Percentiles rank a stretch among this genome's conserved stretches.
phyloP scores from a whole-genome alignment of 495 filamentous ascomycete genomes.

The Chaetomidium leptoderma region DNA sequence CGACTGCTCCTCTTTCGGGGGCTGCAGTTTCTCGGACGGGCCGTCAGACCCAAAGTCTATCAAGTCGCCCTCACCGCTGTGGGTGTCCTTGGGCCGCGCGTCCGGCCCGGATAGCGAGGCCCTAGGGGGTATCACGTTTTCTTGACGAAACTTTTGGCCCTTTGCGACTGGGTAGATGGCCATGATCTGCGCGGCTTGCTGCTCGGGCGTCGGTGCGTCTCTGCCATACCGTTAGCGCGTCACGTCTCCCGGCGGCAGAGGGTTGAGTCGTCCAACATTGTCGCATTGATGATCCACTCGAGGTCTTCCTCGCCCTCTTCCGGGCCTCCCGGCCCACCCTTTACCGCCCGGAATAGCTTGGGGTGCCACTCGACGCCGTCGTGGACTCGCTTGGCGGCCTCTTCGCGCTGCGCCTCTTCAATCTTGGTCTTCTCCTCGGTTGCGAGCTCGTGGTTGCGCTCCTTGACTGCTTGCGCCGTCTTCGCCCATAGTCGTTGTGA shows the following conservation, averaged over 20 bases:
- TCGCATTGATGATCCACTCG: conserved; percentile 91
- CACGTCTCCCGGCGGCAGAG: not conserved
- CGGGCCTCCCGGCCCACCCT: conserved; percentile 63
- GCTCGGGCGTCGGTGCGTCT: conserved; percentile 64
- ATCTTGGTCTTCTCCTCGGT: conserved; percentile 95
- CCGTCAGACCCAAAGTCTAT: conserved; percentile 47
- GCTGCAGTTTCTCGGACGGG: not conserved
- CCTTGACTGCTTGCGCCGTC: conserved; percentile 73
- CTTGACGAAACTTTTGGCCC: conserved; percentile 55
- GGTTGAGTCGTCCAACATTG: conserved; percentile 58
- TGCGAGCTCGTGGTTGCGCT: conserved; percentile 79
- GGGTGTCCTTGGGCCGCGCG: conserved; percentile 9
- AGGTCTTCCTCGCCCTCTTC: conserved; percentile 83
- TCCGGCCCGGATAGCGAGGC: conserved; percentile 17
- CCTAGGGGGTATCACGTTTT: conserved; percentile 39
- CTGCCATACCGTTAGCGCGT: conserved; percentile 31
- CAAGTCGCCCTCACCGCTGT: conserved; percentile 30
- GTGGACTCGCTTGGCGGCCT: conserved; percentile 74
- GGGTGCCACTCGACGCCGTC: conserved; percentile 89
- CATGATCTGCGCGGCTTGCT: conserved; percentile 78
- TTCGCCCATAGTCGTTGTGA: conserved; percentile 82
- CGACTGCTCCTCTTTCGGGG: not conserved
- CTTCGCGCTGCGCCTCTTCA: conserved; percentile 84
- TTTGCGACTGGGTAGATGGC: conserved; percentile 79
- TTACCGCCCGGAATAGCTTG: conserved; percentile 70